Percentiles rank a stretch among this genome's conserved stretches.
These are phyloP conservation scores for Aureobasidium vineae DNA, from an alignment of 2,329 filamentous ascomycete genomes.

Conservation along the genomic window DNA sequence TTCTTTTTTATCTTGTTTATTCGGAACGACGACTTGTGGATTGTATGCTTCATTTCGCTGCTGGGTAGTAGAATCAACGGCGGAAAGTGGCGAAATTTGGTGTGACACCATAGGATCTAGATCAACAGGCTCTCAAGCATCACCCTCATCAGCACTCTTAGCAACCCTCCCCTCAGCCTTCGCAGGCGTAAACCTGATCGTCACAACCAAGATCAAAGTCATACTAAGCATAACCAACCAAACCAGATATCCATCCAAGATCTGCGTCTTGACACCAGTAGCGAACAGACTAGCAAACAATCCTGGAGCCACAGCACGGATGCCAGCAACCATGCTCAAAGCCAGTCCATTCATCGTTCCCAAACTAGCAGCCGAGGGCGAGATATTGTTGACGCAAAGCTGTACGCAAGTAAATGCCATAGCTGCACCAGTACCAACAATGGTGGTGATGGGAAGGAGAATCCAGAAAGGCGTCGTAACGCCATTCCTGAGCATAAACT, in stretches of 20 bases:
- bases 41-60: too few species aligned
- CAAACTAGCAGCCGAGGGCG: constrained; percentile 62
- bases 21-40: too few species aligned
- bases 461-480: constrained; percentile 58
- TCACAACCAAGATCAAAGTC: constrained; percentile 39
- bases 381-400: constrained; percentile 71
- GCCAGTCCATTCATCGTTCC: constrained; percentile 70
- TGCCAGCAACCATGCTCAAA: constrained; percentile 59
- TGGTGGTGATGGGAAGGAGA: constrained; percentile 45
- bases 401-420: constrained; percentile 72
- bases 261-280: constrained; percentile 60
- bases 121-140: background rate
- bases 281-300: constrained; percentile 68
- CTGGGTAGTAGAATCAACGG: too few species aligned
- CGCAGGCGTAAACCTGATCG: constrained; percentile 39
- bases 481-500: constrained; percentile 54
- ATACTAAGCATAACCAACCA: constrained; percentile 58
- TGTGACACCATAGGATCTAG: too few species aligned
- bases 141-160: constrained; percentile 9
- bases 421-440: constrained; percentile 61
- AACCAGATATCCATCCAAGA: constrained; percentile 63
- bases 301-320: constrained; percentile 66
- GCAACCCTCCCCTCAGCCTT: constrained; percentile 38
- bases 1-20: too few species aligned
- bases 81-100: too few species aligned